Evolutionary conservation across 2,329 filamentous ascomycete genomes (phyloP), one percentile per base, ranked within the genome.

Genomic region (Aspergillus piperis): DNA sequence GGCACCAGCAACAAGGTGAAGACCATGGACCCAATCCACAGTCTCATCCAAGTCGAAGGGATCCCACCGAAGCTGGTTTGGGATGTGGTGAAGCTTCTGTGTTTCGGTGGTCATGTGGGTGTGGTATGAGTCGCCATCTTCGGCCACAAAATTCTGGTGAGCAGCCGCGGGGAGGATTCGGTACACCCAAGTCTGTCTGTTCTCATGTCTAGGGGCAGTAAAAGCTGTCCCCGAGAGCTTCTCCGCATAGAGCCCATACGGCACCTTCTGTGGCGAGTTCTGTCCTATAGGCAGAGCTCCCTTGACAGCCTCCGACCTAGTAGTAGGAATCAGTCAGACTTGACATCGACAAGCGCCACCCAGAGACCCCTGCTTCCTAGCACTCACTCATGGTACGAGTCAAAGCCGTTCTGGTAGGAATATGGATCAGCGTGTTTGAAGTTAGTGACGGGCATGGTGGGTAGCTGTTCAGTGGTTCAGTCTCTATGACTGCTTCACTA

Each of bases 181-280:
- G 71, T 91, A 91, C 27, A 90, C 82, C 88, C 88, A 91, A 42
- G 88, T 83, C 72, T 90, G 88, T 70, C 86, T 85, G 75, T 90
- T 91, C 59, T 88, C 84, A 71, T 85, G 81, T 27, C 89, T 81
- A 0, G 88, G 88, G 1, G 88, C 86, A 3, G 88, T 90, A 72
- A 91, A 91, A 30, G 89, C 82, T 1, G 87, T 90, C 7, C 88
- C 89, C 0, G 88, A 90, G 47, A 91, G 82, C 79, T 90, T 90
- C 78, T 96, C 92, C 27, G 91, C 87, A 77, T 95, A 95, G 27
- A 96, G 86, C 0, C 91, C 91, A 65, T 87, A 86, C 0, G 90
- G 84, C 0, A 88, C 88, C 71, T 92, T 91, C 73, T 96, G 91
- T 0, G 92, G 92, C 2, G 90, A 91, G 80, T 96, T 96, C 44